phyloP scores from a whole-genome alignment of 164 flowering plant genomes.

The Tetracentron sinense region DNA sequence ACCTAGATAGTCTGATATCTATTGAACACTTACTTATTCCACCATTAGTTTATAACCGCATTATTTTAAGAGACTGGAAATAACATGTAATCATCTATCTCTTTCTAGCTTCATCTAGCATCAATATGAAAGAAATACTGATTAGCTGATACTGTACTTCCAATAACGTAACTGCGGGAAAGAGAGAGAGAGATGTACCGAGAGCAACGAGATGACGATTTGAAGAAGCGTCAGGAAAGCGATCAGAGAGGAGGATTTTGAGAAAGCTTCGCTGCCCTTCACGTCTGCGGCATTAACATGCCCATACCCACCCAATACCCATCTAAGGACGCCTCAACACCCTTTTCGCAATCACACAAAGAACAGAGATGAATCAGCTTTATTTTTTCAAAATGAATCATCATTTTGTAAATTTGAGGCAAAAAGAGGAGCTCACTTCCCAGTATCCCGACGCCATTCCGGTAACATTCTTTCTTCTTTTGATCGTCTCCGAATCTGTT shows the following conservation, averaged over 20 bases:
- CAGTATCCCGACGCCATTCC: conserved; percentile 76
- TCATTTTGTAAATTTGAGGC: not conserved
- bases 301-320: conserved; percentile 91
- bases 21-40: no score
- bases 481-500: conserved; percentile 49
- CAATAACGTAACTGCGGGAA: no score
- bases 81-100: no score
- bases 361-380: not conserved
- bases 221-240: conserved; percentile 23
- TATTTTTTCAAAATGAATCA: no score
- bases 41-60: no score
- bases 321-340: conserved; percentile 87
- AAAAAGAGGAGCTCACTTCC: conserved; percentile 44
- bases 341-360: conserved; percentile 36
- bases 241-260: conserved; percentile 47
- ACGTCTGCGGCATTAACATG: conserved; percentile 77
- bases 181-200: conserved; percentile 39
- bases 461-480: conserved; percentile 71
- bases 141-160: no score
- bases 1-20: no score
- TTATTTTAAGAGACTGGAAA: no score
- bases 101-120: no score
- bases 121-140: no score
- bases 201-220: conserved; percentile 60
- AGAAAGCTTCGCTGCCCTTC: conserved; percentile 68